Evolutionary conservation across 73 alveolate genomes (phyloP).

Genomic region (Uronychia setigera): DNA sequence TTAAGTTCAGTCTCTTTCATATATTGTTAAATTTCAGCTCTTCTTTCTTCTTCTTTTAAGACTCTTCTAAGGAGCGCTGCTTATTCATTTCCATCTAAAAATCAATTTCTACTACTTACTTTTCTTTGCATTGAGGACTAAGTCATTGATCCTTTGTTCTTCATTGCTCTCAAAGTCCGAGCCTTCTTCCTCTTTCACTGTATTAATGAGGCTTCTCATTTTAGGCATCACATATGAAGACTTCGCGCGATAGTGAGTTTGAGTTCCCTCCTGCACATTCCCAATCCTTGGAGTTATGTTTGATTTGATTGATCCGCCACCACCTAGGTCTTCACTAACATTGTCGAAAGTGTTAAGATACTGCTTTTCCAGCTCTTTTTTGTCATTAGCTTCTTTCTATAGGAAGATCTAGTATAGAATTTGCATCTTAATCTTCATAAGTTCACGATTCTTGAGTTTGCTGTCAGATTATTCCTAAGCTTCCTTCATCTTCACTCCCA

Average conservation of each 20-base stretch:
- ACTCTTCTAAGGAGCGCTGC: not conserved
- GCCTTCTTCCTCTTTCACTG: not conserved
- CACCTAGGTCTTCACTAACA: not conserved
- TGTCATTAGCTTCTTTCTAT: not conserved
- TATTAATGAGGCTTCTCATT: not conserved
- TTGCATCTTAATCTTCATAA: not conserved
- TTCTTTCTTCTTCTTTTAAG: not conserved
- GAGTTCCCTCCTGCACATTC: too few species aligned
- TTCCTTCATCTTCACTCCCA: constrained; percentile 1
- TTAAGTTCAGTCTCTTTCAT: not conserved
- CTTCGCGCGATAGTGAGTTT: too few species aligned
- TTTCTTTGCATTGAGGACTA: not conserved
- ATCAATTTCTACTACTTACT: not conserved
- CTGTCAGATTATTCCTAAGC: not conserved
- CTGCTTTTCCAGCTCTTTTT: not conserved
- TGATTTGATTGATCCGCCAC: not conserved
- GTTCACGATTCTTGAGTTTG: not conserved
- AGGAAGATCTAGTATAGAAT: not conserved
- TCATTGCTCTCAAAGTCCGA: not conserved
- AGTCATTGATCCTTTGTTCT: not conserved
- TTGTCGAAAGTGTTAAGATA: not conserved
- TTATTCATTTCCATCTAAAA: not conserved
- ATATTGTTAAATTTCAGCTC: not conserved
- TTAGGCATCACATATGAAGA: too few species aligned
- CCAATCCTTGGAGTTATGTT: too few species aligned